Evolutionary conservation across 768 basidiomycete genomes (phyloP).

Genomic region (Amanita rimosa): DNA sequence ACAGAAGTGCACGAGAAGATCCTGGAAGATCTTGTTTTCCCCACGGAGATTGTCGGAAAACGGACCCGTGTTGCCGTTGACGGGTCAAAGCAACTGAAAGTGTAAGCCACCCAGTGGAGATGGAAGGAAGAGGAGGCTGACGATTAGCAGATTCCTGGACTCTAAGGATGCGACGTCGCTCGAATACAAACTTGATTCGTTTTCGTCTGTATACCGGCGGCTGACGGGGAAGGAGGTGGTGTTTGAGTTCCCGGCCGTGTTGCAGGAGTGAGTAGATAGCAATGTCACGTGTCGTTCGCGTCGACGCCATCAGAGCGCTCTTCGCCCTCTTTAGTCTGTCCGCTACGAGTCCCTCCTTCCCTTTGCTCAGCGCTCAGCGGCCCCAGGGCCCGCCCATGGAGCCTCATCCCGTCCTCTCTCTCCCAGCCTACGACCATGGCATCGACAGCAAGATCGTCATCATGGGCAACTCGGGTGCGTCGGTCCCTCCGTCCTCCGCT

Average conservation of each 20-base stretch:
- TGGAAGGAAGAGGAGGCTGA: conserved; percentile 11
- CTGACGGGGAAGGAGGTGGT: conserved; percentile 96
- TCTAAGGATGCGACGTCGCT: conserved; percentile 95
- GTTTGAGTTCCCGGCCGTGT: conserved; percentile 80
- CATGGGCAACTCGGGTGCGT: conserved; percentile 64
- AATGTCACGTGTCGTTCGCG: conserved; percentile 20
- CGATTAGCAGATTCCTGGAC: conserved; percentile 74
- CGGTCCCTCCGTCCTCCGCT: conserved; percentile 9
- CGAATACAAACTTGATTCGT: conserved; percentile 99
- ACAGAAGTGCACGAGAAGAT: conserved; percentile 98
- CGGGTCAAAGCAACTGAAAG: conserved; percentile 93
- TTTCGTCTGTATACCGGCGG: conserved; percentile 92
- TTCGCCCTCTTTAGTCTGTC: conserved; percentile 18
- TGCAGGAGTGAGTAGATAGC: conserved; percentile 58
- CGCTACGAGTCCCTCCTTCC: conserved; percentile 15
- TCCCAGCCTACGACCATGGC: conserved; percentile 65
- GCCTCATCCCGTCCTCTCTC: conserved; percentile 48
- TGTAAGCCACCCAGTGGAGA: conserved; percentile 64
- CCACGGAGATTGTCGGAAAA: conserved; percentile 98
- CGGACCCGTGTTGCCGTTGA: conserved; percentile 89
- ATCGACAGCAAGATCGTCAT: conserved; percentile 94
- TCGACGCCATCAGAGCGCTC: conserved; percentile 4
- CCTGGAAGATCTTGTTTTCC: conserved; percentile 97
- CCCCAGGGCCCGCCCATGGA: conserved; percentile 34
- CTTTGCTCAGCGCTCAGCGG: conserved; percentile 29